Evolutionary conservation across 768 basidiomycete species (phyloP).

Genomic region (Collybia mongolica): DNA sequence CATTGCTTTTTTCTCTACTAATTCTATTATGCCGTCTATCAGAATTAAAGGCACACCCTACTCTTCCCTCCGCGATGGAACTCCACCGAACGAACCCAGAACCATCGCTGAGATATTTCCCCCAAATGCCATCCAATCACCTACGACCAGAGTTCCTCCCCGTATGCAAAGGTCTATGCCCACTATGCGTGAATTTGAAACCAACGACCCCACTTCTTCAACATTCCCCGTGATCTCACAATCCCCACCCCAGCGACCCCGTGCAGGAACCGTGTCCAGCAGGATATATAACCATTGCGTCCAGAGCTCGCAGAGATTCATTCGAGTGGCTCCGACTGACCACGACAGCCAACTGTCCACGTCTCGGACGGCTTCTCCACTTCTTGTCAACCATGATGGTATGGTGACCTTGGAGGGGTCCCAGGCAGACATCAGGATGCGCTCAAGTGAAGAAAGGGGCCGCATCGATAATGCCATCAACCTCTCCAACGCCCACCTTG

Average conservation of each 20-base stretch:
- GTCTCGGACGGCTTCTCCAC: slow-evolving; percentile 9
- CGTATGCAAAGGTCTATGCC: slow-evolving; percentile 19
- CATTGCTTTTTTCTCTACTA: not conserved
- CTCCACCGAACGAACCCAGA: slow-evolving; percentile 1
- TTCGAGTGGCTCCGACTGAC: slow-evolving; percentile 2
- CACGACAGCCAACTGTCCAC: slow-evolving; percentile 6
- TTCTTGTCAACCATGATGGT: slow-evolving; percentile 19
- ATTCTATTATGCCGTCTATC: slow-evolving; percentile 41
- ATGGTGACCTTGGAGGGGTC: slow-evolving; percentile 35
- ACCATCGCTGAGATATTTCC: slow-evolving; percentile 10
- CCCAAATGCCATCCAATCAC: not conserved
- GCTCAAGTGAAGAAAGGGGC: slow-evolving; percentile 33
- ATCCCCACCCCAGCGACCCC: slow-evolving; percentile 19
- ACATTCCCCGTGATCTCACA: not conserved
- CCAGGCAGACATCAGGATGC: slow-evolving; percentile 39
- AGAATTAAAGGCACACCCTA: slow-evolving; percentile 38
- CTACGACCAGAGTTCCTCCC: slow-evolving; percentile 1
- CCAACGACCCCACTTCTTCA: slow-evolving; percentile 2
- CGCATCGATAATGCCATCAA: slow-evolving; percentile 46
- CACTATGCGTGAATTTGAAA: slow-evolving; percentile 6
- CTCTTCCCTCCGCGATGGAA: slow-evolving; percentile 20
- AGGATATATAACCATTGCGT: slow-evolving; percentile 33
- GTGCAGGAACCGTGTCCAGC: slow-evolving; percentile 30
- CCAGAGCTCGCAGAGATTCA: slow-evolving; percentile 12
- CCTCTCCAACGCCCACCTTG: slow-evolving; percentile 6